Conservation (phyloP, 495 filamentous ascomycete species). For the Apodospora peruviana region DNA sequence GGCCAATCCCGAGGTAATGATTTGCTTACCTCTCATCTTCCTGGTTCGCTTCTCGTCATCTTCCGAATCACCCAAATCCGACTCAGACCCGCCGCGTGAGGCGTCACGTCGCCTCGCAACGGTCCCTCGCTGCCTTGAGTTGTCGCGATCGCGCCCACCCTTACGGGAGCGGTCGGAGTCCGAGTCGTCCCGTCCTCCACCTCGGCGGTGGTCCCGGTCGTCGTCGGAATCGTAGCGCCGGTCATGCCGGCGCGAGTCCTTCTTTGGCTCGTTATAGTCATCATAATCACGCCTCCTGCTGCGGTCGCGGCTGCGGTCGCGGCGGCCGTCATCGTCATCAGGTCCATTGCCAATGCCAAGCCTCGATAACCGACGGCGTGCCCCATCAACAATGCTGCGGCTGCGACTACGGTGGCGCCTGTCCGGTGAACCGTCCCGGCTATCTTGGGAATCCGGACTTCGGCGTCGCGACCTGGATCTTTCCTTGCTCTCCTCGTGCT, state of each 20-base stretch:
- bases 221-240: conserved; percentile 36
- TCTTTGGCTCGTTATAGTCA: conserved; percentile 27
- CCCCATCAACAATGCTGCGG: conserved; percentile 43
- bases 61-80: conserved; percentile 64
- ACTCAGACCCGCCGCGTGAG: conserved; percentile 38
- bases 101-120: conserved; percentile 12
- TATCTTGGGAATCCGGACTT: conserved; percentile 47
- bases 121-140: conserved; percentile 17
- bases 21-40: conserved; percentile 79
- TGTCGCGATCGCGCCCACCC: conserved; percentile 29
- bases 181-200: conserved; percentile 46
- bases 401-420: conserved; percentile 40
- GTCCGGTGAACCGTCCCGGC: conserved; percentile 33
- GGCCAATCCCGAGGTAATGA: conserved; percentile 77
- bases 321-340: conserved; percentile 31
- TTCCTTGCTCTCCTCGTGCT: conserved; percentile 53
- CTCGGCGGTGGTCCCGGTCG: conserved; percentile 24
- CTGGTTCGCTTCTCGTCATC: conserved; percentile 69
- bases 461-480: conserved; percentile 53
- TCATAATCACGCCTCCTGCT: conserved; percentile 17
- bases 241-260: conserved; percentile 25
- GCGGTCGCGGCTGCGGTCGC: conserved; percentile 20
- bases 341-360: conserved; percentile 41
- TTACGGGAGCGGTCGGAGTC: conserved; percentile 39
- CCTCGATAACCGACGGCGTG: conserved; percentile 40